Percentiles rank a stretch among this genome's conserved stretches.
Evolutionary conservation across 2,329 filamentous ascomycete species (phyloP).

Genomic region (Diplodia mutila): DNA sequence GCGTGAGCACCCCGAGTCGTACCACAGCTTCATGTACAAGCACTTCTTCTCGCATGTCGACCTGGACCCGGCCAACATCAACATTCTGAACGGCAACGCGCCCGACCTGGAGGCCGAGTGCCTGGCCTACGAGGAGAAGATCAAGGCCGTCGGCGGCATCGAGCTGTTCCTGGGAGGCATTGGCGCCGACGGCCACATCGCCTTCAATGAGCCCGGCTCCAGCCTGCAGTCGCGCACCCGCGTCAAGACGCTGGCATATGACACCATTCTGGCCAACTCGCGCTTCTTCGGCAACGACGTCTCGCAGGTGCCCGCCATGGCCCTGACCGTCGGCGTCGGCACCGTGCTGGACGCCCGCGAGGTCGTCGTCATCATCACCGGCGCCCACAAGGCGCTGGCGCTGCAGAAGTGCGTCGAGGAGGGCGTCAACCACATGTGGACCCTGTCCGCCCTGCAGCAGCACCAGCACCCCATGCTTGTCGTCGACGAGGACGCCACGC

Average conservation of each 20-base stretch:
- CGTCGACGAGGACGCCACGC: constrained; percentile 71
- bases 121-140: constrained; percentile 76
- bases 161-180: constrained; percentile 86
- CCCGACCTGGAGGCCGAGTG: constrained; percentile 76
- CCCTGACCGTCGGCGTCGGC: constrained; percentile 81
- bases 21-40: constrained; percentile 93
- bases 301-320: constrained; percentile 75
- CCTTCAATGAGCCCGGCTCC: constrained; percentile 88
- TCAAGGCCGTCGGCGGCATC: constrained; percentile 74
- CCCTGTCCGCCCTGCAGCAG: constrained; percentile 77
- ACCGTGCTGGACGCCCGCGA: constrained; percentile 81
- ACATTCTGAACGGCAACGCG: constrained; percentile 83
- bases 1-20: constrained; percentile 80
- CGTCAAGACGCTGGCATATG: constrained; percentile 85
- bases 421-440: constrained; percentile 90
- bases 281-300: constrained; percentile 78
- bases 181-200: constrained; percentile 84
- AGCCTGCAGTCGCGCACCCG: constrained; percentile 76
- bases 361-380: constrained; percentile 80
- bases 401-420: constrained; percentile 80
- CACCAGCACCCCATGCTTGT: constrained; percentile 83
- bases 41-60: constrained; percentile 88
- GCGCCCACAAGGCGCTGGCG: constrained; percentile 78
- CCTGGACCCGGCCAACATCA: constrained; percentile 78
- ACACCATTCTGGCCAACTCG: constrained; percentile 84